Percentiles rank a stretch among this genome's conserved stretches.
These are phyloP conservation scores for Piper betle DNA, from an alignment of 164 flowering plant genomes.

Conservation along the genomic window DNA sequence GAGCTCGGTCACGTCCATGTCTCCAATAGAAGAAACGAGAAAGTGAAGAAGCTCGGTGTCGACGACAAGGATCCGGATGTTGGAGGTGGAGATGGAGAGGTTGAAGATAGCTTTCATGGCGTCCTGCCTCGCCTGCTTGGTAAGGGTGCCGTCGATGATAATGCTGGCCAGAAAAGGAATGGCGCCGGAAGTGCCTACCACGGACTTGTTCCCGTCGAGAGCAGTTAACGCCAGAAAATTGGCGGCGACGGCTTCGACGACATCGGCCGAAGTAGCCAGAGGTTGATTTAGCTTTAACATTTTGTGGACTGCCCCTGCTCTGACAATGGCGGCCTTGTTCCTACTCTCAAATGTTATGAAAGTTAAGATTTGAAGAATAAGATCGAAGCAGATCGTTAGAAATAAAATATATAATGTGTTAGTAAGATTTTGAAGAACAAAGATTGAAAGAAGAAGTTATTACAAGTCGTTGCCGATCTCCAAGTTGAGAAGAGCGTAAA, in stretches of 20 bases:
- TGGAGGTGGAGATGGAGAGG: slow-evolving; percentile 59
- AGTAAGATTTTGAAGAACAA: no score
- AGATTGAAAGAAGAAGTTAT: slow-evolving; percentile 13
- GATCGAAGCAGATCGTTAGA: no score
- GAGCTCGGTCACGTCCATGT: slow-evolving; percentile 76
- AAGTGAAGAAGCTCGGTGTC: slow-evolving; percentile 46
- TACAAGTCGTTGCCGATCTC: slow-evolving; percentile 71
- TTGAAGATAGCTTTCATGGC: slow-evolving; percentile 76
- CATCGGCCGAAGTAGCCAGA: slow-evolving; percentile 12
- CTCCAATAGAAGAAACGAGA: slow-evolving; percentile 44
- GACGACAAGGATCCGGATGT: slow-evolving; percentile 30
- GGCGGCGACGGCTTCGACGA: slow-evolving; percentile 69
- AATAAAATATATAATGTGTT: no score
- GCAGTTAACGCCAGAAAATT: slow-evolving; percentile 93
- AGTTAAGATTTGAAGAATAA: not conserved
- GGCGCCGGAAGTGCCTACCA: slow-evolving; percentile 86
- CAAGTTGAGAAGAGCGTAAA: slow-evolving; percentile 81
- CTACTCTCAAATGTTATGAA: no score
- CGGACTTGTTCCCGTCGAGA: slow-evolving; percentile 64
- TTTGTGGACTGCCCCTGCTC: slow-evolving; percentile 86
- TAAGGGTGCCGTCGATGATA: slow-evolving; percentile 22
- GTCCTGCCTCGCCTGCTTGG: slow-evolving; percentile 54
- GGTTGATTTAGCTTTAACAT: slow-evolving; percentile 61
- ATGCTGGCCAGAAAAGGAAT: slow-evolving; percentile 45
- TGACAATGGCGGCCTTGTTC: slow-evolving; percentile 93